Percentiles rank a stretch among this genome's conserved stretches.
These are phyloP conservation scores for Wickerhamomyces queroliae DNA, from an alignment of 805 yeast species.

Conservation along the genomic window DNA sequence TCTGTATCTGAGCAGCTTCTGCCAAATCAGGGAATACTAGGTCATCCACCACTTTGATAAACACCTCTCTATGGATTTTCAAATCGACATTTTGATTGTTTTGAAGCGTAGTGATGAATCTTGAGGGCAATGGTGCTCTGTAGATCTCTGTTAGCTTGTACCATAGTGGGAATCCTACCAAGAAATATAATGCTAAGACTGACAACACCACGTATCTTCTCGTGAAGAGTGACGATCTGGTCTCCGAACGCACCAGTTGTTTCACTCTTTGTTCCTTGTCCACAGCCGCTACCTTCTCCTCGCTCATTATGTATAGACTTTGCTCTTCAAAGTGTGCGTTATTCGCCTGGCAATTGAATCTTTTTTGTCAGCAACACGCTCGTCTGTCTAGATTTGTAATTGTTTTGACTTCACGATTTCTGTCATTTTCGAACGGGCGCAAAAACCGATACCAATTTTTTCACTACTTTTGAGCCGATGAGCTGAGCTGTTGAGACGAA, in stretches of 20 bases:
- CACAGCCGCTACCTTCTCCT: neutral
- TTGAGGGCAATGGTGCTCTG: constrained; percentile 33
- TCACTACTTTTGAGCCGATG: no score
- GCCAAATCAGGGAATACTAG: constrained; percentile 63
- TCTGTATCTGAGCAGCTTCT: constrained; percentile 44
- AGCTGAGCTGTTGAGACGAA: no score
- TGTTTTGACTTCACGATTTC: no score
- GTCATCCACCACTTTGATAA: constrained; percentile 32
- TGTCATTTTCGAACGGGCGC: no score
- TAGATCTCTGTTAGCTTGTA: constrained; percentile 34
- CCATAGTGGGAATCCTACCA: constrained; percentile 37
- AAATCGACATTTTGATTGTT: constrained; percentile 37
- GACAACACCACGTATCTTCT: constrained; percentile 20
- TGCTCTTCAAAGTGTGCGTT: neutral
- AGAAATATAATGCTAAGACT: constrained; percentile 20
- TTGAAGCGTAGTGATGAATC: constrained; percentile 29
- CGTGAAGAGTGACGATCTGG: constrained; percentile 12
- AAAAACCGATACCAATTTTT: neutral
- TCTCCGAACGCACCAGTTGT: constrained; percentile 13
- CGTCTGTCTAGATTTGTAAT: no score
- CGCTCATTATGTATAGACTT: neutral
- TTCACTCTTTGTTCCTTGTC: neutral
- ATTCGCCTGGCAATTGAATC: no score
- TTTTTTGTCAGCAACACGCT: no score
- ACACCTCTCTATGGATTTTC: constrained; percentile 36